phyloP scores from a whole-genome alignment of 208 protist species.

The Crithidia expoeki region DNA sequence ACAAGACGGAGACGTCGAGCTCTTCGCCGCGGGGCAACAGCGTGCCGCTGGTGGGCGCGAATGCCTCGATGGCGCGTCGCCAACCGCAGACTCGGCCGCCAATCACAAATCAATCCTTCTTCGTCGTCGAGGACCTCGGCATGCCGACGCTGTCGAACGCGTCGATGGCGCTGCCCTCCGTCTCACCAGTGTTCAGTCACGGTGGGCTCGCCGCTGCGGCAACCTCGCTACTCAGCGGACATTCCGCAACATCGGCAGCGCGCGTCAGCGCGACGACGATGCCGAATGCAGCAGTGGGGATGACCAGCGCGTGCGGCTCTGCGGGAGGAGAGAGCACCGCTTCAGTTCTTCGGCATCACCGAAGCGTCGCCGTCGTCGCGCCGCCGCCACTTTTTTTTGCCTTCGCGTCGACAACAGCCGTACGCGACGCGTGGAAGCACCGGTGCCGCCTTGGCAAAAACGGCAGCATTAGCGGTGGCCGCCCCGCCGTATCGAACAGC shows the following conservation, averaged over 20 bases:
- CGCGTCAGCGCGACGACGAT: conserved; percentile 17
- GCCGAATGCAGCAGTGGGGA: conserved; percentile 6
- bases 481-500: conserved; percentile 5
- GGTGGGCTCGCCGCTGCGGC: background rate
- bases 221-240: background rate
- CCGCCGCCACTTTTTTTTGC: conserved; percentile 21
- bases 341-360: background rate
- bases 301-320: background rate
- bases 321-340: background rate
- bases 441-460: conserved; percentile 16
- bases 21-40: conserved; percentile 16
- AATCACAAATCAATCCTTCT: conserved; percentile 58
- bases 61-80: conserved; percentile 10
- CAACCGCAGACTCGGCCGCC: conserved; percentile 22
- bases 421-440: conserved; percentile 24
- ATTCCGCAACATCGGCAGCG: background rate
- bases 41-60: conserved; percentile 18
- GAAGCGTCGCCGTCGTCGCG: conserved; percentile 19
- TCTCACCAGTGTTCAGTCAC: background rate
- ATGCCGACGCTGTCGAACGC: conserved; percentile 5
- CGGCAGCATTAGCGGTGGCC: conserved; percentile 3
- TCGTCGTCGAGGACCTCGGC: conserved; percentile 49
- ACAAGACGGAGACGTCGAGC: conserved; percentile 6
- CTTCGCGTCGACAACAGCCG: conserved; percentile 4
- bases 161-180: conserved; percentile 8